Evolutionary conservation across 2,329 filamentous ascomycete species (phyloP), one percentile per base, ranked within the genome.

Genomic region (Colletotrichum brevisporum): DNA sequence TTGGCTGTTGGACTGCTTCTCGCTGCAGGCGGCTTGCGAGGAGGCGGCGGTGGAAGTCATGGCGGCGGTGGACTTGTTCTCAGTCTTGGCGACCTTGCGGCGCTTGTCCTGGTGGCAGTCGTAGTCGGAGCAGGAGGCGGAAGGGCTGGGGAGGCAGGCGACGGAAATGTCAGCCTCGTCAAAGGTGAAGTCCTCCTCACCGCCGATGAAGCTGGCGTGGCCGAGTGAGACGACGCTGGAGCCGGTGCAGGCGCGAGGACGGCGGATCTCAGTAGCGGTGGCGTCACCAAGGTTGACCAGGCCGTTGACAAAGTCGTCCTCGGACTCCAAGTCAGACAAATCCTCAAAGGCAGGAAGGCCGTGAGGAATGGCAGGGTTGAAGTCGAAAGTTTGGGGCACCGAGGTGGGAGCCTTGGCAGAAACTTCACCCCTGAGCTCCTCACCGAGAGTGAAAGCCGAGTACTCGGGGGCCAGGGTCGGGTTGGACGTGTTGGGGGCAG

Each of bases 251-350:
- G 89, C 89, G 50, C 89, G 88, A 43, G 89, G 88, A 73, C 95
- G 90, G 84, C 94, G 94, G 76, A 88, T 83, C 79, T 91, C 90
- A 56, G 86, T 83, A 47, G 84, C 82, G 21, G 85, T 68, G 41
- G 54, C 62, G 63, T 70, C 67, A 31, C 69, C 69, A 26, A 72
- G 65, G 65, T 72, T 71, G n/a, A 72, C 71, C 79, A 52, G 71
- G 64, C 70, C 69, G 71, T 72, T 72, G 61, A 72, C 71, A 18
- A 72, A 72, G 58, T 72, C 71, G 69, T 72, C 71, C 52, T 72
- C 71, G 1, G 93, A 94, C 79, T 97, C 95, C 65, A 97, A 87
- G 75, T 97, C 94, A 26, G 95, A 96, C 73, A 97, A 89, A 73
- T 94, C 92, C 79, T 97, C 93, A 74, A 97, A 97, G 9, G 87